Conservation (phyloP, 75 land plant species). For the Picea glauca region DNA sequence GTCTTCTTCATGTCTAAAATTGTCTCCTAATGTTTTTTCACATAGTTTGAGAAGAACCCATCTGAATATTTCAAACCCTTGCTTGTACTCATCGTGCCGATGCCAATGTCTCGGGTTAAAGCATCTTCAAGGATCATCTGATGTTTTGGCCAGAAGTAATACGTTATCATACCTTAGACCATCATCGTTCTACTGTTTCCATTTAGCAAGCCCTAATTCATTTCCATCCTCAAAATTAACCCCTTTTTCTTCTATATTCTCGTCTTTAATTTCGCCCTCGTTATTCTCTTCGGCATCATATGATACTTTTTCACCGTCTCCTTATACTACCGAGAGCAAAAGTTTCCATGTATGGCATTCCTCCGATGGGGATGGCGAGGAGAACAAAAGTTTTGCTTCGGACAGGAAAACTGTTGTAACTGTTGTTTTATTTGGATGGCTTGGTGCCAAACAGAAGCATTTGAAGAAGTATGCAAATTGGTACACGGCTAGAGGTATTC, state of each 20-base stretch:
- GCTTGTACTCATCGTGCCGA: background rate
- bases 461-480: conserved; percentile 87
- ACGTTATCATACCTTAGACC: background rate
- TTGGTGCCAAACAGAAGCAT: conserved; percentile 93
- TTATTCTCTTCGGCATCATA: background rate
- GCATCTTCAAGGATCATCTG: background rate
- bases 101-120: background rate
- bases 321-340: background rate
- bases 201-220: background rate
- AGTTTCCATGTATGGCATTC: conserved; percentile 57
- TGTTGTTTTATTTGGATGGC: conserved; percentile 92
- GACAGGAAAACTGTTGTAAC: conserved; percentile 47
- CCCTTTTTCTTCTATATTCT: background rate
- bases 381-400: conserved; percentile 14
- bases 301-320: background rate
- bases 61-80: background rate
- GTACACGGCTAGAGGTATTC: conserved; percentile 88
- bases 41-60: background rate
- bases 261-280: conserved; percentile 2
- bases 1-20: background rate
- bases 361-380: conserved; percentile 22
- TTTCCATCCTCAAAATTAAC: background rate
- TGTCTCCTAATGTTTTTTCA: background rate
- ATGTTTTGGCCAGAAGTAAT: background rate
- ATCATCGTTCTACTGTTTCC: background rate